These are phyloP conservation scores for Aspergillus heteromorphus DNA, from an alignment of 495 filamentous ascomycete genomes.

Conservation along the genomic window DNA sequence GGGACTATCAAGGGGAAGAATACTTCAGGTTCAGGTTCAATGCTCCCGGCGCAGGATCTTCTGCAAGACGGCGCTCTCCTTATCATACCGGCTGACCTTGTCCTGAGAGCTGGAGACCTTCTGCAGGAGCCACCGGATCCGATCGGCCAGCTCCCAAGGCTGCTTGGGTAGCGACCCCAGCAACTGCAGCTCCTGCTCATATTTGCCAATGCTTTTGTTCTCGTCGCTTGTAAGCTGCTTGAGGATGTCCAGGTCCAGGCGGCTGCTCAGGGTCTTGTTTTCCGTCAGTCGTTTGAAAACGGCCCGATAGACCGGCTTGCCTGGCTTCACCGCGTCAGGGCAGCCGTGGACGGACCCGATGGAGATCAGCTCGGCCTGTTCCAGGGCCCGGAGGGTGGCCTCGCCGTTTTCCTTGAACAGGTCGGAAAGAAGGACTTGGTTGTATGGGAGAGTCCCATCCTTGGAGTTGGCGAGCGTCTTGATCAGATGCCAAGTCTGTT, in stretches of 20 bases:
- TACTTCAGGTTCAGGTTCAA: too few species aligned
- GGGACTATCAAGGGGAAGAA: too few species aligned
- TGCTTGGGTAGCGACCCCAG: slow-evolving; percentile 57
- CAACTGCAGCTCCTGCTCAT: slow-evolving; percentile 68
- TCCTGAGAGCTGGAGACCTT: slow-evolving; percentile 69
- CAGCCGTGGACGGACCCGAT: slow-evolving; percentile 69
- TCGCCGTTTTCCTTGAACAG: slow-evolving; percentile 67
- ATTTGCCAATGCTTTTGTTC: slow-evolving; percentile 68
- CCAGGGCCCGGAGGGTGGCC: slow-evolving; percentile 66
- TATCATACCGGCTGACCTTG: slow-evolving; percentile 72
- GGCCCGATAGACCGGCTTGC: slow-evolving; percentile 80
- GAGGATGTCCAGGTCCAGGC: slow-evolving; percentile 69
- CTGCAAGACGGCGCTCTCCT: slow-evolving; percentile 64
- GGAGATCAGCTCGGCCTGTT: slow-evolving; percentile 82
- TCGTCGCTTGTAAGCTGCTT: slow-evolving; percentile 65
- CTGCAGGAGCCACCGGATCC: slow-evolving; percentile 64
- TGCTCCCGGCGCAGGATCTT: slow-evolving; percentile 39
- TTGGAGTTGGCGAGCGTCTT: slow-evolving; percentile 56
- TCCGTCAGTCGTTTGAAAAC: slow-evolving; percentile 67
- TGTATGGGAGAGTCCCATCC: slow-evolving; percentile 63
- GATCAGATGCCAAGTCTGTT: slow-evolving; percentile 89
- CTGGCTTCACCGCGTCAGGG: slow-evolving; percentile 68
- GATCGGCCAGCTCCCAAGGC: slow-evolving; percentile 53
- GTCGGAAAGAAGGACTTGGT: slow-evolving; percentile 70
- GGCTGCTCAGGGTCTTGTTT: slow-evolving; percentile 66